A percentile compares a stretch with the other conserved stretches of the same genome.
phyloP scores from a whole-genome alignment of 2,329 filamentous ascomycete species.

The Exophiala mesophila region DNA sequence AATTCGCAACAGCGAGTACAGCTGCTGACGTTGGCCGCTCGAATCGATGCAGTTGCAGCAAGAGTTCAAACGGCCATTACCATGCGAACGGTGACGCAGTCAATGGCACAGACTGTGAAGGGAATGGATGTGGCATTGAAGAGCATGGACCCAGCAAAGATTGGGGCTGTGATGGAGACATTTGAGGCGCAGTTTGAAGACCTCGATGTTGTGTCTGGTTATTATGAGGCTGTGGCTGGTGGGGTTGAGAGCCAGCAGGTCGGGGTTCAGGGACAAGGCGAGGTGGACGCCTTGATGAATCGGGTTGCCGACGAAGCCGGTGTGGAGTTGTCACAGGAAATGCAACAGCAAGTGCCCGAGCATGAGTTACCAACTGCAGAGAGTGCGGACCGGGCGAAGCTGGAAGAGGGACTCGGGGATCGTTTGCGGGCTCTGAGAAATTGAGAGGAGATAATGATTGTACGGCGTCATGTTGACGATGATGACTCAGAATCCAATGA shows the following conservation, averaged over 20 bases:
- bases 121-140: conserved; percentile 42
- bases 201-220: conserved; percentile 52
- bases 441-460: too few species aligned
- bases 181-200: conserved; percentile 56
- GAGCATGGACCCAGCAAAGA: conserved; percentile 48
- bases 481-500: too few species aligned
- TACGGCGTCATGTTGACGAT: too few species aligned
- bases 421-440: conserved; percentile 32
- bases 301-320: conserved; percentile 86
- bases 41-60: conserved; percentile 47
- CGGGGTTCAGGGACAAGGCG: conserved; percentile 63
- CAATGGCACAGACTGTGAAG: conserved; percentile 41
- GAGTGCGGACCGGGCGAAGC: conserved; percentile 26
- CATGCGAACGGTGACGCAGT: conserved; percentile 43
- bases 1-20: conserved; percentile 44
- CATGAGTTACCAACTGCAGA: conserved; percentile 17
- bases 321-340: conserved; percentile 72
- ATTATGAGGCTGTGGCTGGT: conserved; percentile 76
- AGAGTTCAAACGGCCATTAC: conserved; percentile 45
- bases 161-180: conserved; percentile 61
- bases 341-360: conserved; percentile 37
- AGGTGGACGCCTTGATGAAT: conserved; percentile 77
- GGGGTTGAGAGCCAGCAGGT: conserved; percentile 38
- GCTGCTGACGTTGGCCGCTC: conserved; percentile 42
- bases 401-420: conserved; percentile 31